Percentiles rank a stretch among this genome's conserved stretches.
Evolutionary conservation across 164 flowering plant species (phyloP).

Genomic region (Tetracentron sinense): DNA sequence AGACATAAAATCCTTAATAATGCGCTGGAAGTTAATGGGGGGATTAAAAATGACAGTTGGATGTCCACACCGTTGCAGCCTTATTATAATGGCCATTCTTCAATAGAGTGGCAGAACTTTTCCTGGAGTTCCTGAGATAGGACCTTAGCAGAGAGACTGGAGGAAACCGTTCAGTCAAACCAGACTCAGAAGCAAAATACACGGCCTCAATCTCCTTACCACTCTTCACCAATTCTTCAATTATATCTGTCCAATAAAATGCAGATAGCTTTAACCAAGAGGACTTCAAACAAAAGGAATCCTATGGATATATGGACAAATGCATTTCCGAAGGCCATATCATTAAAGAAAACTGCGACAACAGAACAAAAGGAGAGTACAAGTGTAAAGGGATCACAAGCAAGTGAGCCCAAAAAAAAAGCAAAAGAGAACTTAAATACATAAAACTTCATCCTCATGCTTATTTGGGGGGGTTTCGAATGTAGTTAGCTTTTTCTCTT

Average conservation of each 20-base stretch:
- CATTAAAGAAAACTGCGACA: too few relatives aligned
- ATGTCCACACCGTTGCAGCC: slow-evolving; percentile 38
- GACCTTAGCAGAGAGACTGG: slow-evolving; percentile 47
- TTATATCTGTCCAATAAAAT: slow-evolving; percentile 35
- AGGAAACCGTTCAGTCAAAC: slow-evolving; percentile 43
- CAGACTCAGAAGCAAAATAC: slow-evolving; percentile 50
- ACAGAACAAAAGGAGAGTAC: too few relatives aligned
- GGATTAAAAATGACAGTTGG: background rate
- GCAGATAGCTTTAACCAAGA: background rate
- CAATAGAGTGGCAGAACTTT: slow-evolving; percentile 30
- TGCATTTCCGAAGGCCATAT: background rate
- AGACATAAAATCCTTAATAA: background rate
- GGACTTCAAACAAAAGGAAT: background rate
- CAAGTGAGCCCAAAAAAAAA: too few relatives aligned
- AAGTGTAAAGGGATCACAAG: too few relatives aligned
- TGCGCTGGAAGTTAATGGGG: background rate
- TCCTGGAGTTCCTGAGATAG: slow-evolving; percentile 40
- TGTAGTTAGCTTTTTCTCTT: too few relatives aligned
- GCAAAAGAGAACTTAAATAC: too few relatives aligned
- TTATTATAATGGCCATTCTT: slow-evolving; percentile 36
- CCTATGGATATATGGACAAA: background rate
- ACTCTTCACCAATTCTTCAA: slow-evolving; percentile 47
- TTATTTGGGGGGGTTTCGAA: too few relatives aligned
- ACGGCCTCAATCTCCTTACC: slow-evolving; percentile 68
- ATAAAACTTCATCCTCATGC: too few relatives aligned